Conservation (phyloP, 2,329 filamentous ascomycete species). For the Talaromyces sp. region DNA sequence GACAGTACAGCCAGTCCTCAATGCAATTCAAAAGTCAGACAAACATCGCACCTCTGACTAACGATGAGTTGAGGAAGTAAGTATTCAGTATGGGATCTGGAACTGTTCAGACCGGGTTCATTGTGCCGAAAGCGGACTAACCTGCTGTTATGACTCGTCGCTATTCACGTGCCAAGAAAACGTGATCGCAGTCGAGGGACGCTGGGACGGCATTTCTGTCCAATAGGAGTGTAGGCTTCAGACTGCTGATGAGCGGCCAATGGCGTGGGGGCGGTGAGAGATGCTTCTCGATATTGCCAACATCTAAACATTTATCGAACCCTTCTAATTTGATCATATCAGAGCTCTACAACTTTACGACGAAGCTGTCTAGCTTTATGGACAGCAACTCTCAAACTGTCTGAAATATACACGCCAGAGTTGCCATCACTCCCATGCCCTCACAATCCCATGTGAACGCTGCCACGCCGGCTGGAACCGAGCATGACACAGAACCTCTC, state of each 20-base stretch:
- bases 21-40: neutral
- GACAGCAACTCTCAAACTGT: neutral
- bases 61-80: neutral
- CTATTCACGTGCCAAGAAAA: constrained; percentile 4
- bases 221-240: constrained; percentile 2
- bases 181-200: neutral
- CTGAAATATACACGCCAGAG: constrained; percentile 12
- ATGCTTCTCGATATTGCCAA: neutral
- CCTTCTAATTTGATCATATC: neutral
- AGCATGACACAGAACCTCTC: constrained; percentile 14
- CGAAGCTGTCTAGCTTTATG: neutral
- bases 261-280: constrained; percentile 10
- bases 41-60: neutral
- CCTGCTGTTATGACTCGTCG: neutral
- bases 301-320: neutral
- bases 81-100: neutral
- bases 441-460: constrained; percentile 23
- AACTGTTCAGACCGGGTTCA: constrained; percentile 2
- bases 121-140: constrained; percentile 1
- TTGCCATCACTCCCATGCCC: constrained; percentile 26
- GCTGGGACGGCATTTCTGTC: neutral
- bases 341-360: neutral
- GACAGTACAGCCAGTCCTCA: neutral
- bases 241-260: constrained; percentile 9
- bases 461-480: constrained; percentile 27